Percentiles rank a stretch among this genome's conserved stretches.
Evolutionary conservation across 352 stramenopile species (phyloP).

Genomic region (Pythium vanterpoolii): DNA sequence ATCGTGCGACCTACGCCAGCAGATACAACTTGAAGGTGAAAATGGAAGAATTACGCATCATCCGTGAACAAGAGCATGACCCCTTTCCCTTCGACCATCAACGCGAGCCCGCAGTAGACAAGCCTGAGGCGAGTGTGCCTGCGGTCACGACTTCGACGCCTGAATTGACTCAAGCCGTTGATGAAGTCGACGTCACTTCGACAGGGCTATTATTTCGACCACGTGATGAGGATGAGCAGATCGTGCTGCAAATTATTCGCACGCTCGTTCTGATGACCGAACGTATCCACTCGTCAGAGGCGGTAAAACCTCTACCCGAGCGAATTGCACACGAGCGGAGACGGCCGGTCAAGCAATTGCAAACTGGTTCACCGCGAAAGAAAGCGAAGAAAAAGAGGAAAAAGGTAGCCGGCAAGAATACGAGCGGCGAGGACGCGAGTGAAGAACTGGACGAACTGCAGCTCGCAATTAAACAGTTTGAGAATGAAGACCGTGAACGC

Average conservation of each 20-base stretch:
- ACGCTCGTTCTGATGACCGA: slow-evolving; percentile 21
- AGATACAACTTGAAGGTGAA: slow-evolving; percentile 37
- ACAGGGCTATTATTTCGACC: slow-evolving; percentile 1
- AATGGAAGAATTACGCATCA: slow-evolving; percentile 39
- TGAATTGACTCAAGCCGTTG: not conserved
- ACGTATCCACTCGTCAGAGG: slow-evolving; percentile 17
- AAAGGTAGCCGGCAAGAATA: not conserved
- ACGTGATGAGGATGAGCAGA: slow-evolving; percentile 6
- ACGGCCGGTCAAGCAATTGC: slow-evolving; percentile 11
- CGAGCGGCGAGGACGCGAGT: not conserved
- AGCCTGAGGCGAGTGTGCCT: not conserved
- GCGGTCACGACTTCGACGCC: too few species aligned
- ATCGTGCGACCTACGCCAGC: slow-evolving; percentile 35
- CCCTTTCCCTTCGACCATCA: too few species aligned
- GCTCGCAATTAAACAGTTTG: slow-evolving; percentile 34
- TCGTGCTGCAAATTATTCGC: slow-evolving; percentile 18
- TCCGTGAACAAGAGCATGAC: slow-evolving; percentile 11
- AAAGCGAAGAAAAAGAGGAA: slow-evolving; percentile 21
- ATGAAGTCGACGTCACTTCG: not conserved
- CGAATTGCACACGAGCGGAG: not conserved
- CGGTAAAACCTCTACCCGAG: not conserved
- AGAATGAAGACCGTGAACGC: slow-evolving; percentile 40
- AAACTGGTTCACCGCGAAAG: slow-evolving; percentile 20
- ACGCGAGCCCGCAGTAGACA: not conserved
- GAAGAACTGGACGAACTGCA: slow-evolving; percentile 21